Conservation (phyloP, 257 asterid species). For the Echium plantagineum region DNA sequence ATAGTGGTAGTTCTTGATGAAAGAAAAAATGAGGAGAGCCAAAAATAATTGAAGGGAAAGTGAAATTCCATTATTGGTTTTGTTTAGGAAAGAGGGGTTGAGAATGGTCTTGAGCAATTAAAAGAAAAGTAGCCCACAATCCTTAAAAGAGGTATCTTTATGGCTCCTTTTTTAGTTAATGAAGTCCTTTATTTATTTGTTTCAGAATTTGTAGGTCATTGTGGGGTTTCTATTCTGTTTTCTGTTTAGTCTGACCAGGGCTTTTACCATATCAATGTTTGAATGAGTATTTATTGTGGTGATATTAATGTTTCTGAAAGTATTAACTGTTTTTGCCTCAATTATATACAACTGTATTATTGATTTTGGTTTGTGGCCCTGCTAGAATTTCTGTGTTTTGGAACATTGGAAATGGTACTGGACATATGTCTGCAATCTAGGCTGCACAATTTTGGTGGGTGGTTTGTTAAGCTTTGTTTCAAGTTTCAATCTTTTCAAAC, state of each 20-base stretch:
- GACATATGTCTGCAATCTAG: background rate
- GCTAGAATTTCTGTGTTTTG: slow-evolving; percentile 16
- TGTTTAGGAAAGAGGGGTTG: slow-evolving; percentile 3
- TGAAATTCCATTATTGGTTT: background rate
- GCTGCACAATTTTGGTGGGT: slow-evolving; percentile 1
- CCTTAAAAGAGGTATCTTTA: slow-evolving; percentile 24
- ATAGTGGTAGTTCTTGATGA: slow-evolving; percentile 2
- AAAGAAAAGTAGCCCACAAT: slow-evolving; percentile 20
- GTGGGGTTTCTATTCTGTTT: background rate
- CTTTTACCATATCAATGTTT: slow-evolving; percentile 10
- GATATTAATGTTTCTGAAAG: slow-evolving; percentile 18
- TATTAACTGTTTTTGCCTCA: slow-evolving; percentile 15
- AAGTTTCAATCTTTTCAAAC: slow-evolving; percentile 6
- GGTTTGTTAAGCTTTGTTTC: slow-evolving; percentile 3
- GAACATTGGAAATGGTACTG: slow-evolving; percentile 6
- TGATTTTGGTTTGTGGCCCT: slow-evolving; percentile 16
- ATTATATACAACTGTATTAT: slow-evolving; percentile 1
- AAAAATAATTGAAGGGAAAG: slow-evolving; percentile 7
- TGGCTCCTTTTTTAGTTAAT: slow-evolving; percentile 16
- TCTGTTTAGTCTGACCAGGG: slow-evolving; percentile 18
- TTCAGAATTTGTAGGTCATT: slow-evolving; percentile 12
- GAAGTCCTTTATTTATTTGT: slow-evolving; percentile 11
- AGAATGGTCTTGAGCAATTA: slow-evolving; percentile 15
- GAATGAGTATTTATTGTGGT: slow-evolving; percentile 20
- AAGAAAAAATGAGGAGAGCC: slow-evolving; percentile 7